Base-by-base conservation (phyloP, 2,329 filamentous ascomycete genomes). In the Hymenoscyphus infarciens region DNA sequence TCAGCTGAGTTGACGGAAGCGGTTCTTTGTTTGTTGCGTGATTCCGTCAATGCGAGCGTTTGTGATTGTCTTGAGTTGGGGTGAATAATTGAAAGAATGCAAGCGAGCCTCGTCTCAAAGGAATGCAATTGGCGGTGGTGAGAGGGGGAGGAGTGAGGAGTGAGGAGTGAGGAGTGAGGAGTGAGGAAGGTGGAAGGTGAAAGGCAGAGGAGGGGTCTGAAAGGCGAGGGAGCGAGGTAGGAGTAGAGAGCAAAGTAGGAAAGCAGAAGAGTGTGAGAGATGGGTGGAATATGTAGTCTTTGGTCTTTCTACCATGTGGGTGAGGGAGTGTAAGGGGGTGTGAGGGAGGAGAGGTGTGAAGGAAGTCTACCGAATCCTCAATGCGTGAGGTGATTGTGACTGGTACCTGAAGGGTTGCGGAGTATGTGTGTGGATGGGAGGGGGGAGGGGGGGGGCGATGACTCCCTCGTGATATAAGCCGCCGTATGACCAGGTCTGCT, bases 11-110 rank as follows among this genome's bases (percentile, higher is more conserved):
- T 63, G 63, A 61, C 63, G 64, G 63, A 63, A 49, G 66, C 62
- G 68, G 66, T 69, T 71, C 70, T 72, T 71, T 71, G 68, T 69
- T 70, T 68, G 68, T 64, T 67, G 60, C 56, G 63, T 61, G 59
- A 57, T 62, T 64, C 66, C 66, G 66, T 68, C 66, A 69, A 70
- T 69, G 66, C 63, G 67, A 64, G 64, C 22, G 61, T 42, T 52
- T 55, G 64, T 39, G 59, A 56, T 55, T 54, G 60, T 45, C 53
- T 59, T 56, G 63, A n/a, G 16, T 10, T 22, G 25, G 25, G 35
- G 53, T 54, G 59, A 56, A 38, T 49, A 56, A 38, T 49, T 65
- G 62, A 63, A 62, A 62, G 54, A 60, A 57, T 55, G 54, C 38
- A 38, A 45, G 61, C 22, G 22, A 49, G 31, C 25, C 39, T 56